Percentiles rank a stretch among this genome's conserved stretches.
phyloP scores from a whole-genome alignment of 108 stramenopile species.

The Stephanodiscus triporus region DNA sequence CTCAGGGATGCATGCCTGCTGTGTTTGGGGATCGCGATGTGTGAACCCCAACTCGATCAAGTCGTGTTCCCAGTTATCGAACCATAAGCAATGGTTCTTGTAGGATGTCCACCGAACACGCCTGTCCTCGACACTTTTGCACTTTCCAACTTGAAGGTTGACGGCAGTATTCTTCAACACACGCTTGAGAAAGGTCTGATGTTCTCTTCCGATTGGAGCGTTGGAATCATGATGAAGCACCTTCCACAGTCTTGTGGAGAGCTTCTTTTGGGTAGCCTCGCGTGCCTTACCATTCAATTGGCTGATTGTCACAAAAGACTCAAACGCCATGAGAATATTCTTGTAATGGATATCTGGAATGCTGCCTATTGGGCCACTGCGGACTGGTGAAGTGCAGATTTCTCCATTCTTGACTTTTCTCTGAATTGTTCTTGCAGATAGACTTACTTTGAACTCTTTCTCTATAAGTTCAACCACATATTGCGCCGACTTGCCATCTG shows the following conservation, averaged over 20 bases:
- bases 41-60: not conserved
- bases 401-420: not conserved
- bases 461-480: not conserved
- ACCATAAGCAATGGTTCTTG: not conserved
- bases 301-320: conserved; percentile 1
- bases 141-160: not conserved
- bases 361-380: not conserved
- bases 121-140: not conserved
- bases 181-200: not conserved
- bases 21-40: too few relatives aligned
- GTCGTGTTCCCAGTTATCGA: not conserved
- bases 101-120: conserved; percentile 2
- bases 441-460: not conserved
- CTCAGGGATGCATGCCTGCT: too few relatives aligned
- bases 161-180: not conserved
- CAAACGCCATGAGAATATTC: not conserved
- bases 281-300: not conserved
- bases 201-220: too few relatives aligned
- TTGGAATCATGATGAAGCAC: too few relatives aligned
- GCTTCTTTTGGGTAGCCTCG: not conserved
- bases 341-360: not conserved
- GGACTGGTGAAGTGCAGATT: not conserved
- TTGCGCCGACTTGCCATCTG: not conserved
- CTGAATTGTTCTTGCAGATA: not conserved
- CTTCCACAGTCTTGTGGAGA: too few relatives aligned